phyloP scores from a whole-genome alignment of 805 yeast species.

The Candida maris region DNA sequence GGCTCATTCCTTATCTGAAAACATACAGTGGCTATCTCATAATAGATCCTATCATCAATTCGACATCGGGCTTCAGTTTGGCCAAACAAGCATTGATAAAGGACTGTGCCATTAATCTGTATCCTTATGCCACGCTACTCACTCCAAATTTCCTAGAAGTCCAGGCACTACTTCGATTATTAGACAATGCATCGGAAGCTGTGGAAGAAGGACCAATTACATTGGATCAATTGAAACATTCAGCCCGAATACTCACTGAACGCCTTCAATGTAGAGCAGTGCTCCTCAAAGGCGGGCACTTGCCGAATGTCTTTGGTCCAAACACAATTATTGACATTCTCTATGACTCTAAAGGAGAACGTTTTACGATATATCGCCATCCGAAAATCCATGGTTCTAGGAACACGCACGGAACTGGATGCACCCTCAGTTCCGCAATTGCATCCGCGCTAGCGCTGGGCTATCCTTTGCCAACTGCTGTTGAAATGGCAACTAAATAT shows the following conservation, averaged over 20 bases:
- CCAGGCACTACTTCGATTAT: conserved; percentile 11
- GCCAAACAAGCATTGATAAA: conserved; percentile 36
- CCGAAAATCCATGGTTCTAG: conserved; percentile 38
- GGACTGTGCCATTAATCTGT: conserved; percentile 35
- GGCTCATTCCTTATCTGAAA: conserved; percentile 37
- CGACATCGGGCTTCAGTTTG: conserved; percentile 70
- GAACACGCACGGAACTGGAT: conserved; percentile 84
- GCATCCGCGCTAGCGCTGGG: conserved; percentile 69
- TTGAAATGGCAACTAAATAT: conserved; percentile 55
- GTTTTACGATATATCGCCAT: conserved; percentile 44
- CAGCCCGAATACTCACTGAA: conserved; percentile 39
- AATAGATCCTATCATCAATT: conserved; percentile 82
- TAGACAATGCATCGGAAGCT: conserved; percentile 13
- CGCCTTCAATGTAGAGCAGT: conserved; percentile 32
- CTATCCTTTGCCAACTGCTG: conserved; percentile 40
- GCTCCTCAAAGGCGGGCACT: conserved; percentile 79
- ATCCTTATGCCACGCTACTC: conserved; percentile 53
- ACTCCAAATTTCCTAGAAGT: conserved; percentile 83
- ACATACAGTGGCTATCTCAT: conserved; percentile 35
- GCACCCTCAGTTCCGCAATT: conserved; percentile 77
- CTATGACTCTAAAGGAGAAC: conserved; percentile 38
- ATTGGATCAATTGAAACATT: conserved; percentile 11
- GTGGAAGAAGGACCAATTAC: conserved; percentile 23
- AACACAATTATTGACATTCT: conserved; percentile 50
- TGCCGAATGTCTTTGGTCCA: conserved; percentile 32